phyloP scores from a whole-genome alignment of 2,329 filamentous ascomycete species.

The Talaromyces islandicus region DNA sequence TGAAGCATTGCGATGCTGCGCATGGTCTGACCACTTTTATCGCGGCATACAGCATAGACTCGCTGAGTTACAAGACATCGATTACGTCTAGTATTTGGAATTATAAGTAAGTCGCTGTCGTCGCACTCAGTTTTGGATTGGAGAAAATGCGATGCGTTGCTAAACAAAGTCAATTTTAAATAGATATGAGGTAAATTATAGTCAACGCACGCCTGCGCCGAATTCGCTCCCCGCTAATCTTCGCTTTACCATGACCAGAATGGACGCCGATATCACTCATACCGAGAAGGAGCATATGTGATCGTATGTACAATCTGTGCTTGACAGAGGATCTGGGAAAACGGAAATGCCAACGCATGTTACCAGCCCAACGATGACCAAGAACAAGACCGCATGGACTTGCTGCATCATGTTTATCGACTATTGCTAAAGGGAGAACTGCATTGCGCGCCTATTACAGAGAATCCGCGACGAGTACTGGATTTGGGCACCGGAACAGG shows the following conservation, averaged over 20 bases:
- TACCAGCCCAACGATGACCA: slow-evolving; percentile 28
- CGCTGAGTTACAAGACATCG: slow-evolving; percentile 8
- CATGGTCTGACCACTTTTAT: not conserved
- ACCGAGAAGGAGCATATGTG: slow-evolving; percentile 18
- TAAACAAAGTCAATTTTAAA: no score
- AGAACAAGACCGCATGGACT: slow-evolving; percentile 29
- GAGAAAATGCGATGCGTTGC: no score
- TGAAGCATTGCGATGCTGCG: not conserved
- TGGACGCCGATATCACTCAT: slow-evolving; percentile 20
- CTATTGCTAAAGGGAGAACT: slow-evolving; percentile 25
- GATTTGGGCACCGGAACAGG: slow-evolving; percentile 33
- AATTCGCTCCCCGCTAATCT: not conserved
- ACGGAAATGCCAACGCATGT: not conserved
- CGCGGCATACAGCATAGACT: slow-evolving; percentile 1
- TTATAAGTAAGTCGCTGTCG: slow-evolving; percentile 8
- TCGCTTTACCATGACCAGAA: slow-evolving; percentile 12
- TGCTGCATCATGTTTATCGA: slow-evolving; percentile 28
- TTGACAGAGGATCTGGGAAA: not conserved
- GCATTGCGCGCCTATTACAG: slow-evolving; percentile 22
- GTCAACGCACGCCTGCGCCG: no score
- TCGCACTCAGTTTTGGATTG: not conserved
- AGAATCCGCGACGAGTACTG: slow-evolving; percentile 20
- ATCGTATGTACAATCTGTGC: slow-evolving; percentile 11
- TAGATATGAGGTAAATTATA: slow-evolving; percentile 12
- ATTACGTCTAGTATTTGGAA: slow-evolving; percentile 9